Evolutionary conservation across 2,329 filamentous ascomycete genomes (phyloP).

Genomic region (Niveomyces coronatus): DNA sequence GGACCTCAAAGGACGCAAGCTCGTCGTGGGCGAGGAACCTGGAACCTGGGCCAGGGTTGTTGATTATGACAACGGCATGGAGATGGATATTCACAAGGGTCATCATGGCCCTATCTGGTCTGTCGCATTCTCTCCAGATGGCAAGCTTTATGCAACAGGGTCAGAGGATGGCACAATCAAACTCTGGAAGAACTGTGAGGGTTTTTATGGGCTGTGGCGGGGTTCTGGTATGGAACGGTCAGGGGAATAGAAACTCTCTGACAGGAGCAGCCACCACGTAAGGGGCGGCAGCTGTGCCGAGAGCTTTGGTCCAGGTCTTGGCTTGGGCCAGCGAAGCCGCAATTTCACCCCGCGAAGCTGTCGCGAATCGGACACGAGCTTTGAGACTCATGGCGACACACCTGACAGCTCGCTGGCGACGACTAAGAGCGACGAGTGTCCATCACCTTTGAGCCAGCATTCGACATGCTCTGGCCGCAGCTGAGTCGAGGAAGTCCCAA

Average conservation of each 20-base stretch:
- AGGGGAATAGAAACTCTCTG: constrained; percentile 25
- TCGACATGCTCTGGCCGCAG: background rate
- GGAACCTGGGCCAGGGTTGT: constrained; percentile 98
- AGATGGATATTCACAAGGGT: constrained; percentile 88
- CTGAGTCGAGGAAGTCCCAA: background rate
- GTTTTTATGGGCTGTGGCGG: constrained; percentile 54
- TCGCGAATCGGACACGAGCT: constrained; percentile 9
- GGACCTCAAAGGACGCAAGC: constrained; percentile 68
- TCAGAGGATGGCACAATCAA: constrained; percentile 98
- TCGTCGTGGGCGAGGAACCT: constrained; percentile 82
- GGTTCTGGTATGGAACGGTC: constrained; percentile 33
- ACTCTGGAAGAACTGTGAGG: constrained; percentile 65
- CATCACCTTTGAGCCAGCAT: constrained; percentile 5
- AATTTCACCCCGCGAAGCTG: constrained; percentile 8
- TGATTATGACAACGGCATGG: constrained; percentile 71
- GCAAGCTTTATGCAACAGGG: constrained; percentile 89
- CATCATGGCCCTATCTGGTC: constrained; percentile 98
- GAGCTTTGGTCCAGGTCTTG: too few relatives aligned
- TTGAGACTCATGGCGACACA: constrained; percentile 3
- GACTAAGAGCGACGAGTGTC: constrained; percentile 7
- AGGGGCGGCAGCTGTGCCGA: too few relatives aligned
- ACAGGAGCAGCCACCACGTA: background rate
- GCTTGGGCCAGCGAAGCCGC: constrained; percentile 1
- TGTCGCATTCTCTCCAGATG: constrained; percentile 86
- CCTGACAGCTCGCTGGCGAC: constrained; percentile 9